These are phyloP conservation scores for Fusarium annulatum DNA, from an alignment of 2,329 filamentous ascomycete species.

Conservation along the genomic window DNA sequence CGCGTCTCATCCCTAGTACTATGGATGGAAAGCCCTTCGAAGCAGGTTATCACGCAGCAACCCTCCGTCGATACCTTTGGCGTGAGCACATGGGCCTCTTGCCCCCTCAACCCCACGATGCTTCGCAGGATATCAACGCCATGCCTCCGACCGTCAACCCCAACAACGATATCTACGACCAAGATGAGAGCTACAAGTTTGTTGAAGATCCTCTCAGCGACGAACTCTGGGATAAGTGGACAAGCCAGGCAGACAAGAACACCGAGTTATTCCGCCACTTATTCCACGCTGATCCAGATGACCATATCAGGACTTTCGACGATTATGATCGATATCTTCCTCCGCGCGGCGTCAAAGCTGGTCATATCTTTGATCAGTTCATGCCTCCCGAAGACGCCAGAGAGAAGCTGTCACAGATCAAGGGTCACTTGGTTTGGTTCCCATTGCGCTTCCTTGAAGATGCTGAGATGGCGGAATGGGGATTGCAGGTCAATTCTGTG, in stretches of 20 bases:
- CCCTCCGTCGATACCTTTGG: slow-evolving; percentile 85
- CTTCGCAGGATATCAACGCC: slow-evolving; percentile 75
- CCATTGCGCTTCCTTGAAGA: slow-evolving; percentile 88
- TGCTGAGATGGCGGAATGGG: slow-evolving; percentile 89
- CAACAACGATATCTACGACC: slow-evolving; percentile 71
- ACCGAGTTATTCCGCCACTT: slow-evolving; percentile 81
- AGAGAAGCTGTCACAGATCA: slow-evolving; percentile 79
- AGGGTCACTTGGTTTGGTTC: slow-evolving; percentile 95
- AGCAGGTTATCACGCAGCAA: slow-evolving; percentile 84
- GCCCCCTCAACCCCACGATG: slow-evolving; percentile 77
- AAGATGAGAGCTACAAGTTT: slow-evolving; percentile 70
- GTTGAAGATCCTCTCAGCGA: slow-evolving; percentile 78
- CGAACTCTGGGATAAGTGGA: slow-evolving; percentile 77
- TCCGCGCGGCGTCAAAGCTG: slow-evolving; percentile 77
- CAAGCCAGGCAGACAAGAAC: slow-evolving; percentile 73
- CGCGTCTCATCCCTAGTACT: slow-evolving; percentile 71
- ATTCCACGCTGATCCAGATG: slow-evolving; percentile 90
- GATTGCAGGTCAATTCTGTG: slow-evolving; percentile 84
- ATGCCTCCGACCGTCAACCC: slow-evolving; percentile 75
- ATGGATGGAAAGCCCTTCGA: slow-evolving; percentile 85
- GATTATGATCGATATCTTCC: slow-evolving; percentile 87
- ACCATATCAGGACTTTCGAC: slow-evolving; percentile 85
- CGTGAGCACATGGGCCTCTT: slow-evolving; percentile 90
- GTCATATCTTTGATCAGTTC: slow-evolving; percentile 87
- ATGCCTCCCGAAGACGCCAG: slow-evolving; percentile 78